Conservation (phyloP, 1,284 basidiomycete genomes). For the Pterulicium gracile region DNA sequence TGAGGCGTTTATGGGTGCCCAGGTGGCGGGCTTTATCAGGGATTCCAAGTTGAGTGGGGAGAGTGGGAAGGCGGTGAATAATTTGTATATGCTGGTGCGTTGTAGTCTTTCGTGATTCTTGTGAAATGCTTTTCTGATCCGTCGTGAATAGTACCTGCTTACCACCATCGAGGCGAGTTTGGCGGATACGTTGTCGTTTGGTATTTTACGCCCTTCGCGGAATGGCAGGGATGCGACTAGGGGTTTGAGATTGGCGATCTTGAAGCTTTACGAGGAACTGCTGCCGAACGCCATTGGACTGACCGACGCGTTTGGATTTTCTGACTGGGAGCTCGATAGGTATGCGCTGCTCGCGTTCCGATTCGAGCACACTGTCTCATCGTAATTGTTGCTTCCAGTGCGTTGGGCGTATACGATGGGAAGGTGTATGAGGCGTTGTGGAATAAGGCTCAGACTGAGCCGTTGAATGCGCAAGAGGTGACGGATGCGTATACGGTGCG, state of each 20-base stretch:
- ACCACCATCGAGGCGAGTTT: conserved; percentile 44
- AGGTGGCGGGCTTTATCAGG: conserved; percentile 38
- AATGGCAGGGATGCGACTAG: conserved; percentile 32
- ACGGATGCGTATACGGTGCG: conserved; percentile 44
- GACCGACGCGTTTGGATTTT: conserved; percentile 67
- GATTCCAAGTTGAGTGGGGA: conserved; percentile 19
- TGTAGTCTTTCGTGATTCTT: neutral
- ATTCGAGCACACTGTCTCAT: no score
- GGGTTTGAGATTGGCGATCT: conserved; percentile 43
- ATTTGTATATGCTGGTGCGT: conserved; percentile 42
- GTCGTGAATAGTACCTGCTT: conserved; percentile 44
- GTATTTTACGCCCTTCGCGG: conserved; percentile 18
- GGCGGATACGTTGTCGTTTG: conserved; percentile 47
- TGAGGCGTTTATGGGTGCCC: conserved; percentile 53
- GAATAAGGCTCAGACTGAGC: conserved; percentile 52
- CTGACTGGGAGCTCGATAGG: conserved; percentile 72
- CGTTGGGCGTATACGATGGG: conserved; percentile 57
- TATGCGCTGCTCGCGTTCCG: no score
- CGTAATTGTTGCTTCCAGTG: no score
- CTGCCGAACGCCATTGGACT: conserved; percentile 62
- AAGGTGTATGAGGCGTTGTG: conserved; percentile 62
- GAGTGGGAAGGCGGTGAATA: conserved; percentile 26
- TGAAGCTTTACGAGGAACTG: conserved; percentile 36
- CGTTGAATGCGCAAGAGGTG: conserved; percentile 45
- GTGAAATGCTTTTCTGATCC: neutral